phyloP scores from a whole-genome alignment of 2,329 filamentous ascomycete genomes.

The Fusarium subglutinans region DNA sequence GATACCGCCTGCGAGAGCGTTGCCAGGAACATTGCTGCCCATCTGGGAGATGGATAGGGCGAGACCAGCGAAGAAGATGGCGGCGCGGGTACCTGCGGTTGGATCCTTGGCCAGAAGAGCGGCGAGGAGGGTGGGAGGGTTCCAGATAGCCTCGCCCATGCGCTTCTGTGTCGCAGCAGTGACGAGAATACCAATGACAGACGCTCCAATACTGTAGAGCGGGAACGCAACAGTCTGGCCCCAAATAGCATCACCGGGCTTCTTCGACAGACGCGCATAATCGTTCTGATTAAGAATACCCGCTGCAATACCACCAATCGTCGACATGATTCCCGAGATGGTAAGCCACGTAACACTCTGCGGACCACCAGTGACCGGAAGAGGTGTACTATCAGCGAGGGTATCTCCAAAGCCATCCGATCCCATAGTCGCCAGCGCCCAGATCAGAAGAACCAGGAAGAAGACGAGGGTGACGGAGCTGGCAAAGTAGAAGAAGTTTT shows the following conservation, averaged over 20 bases:
- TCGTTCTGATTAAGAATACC: slow-evolving; percentile 53
- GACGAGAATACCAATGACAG: slow-evolving; percentile 53
- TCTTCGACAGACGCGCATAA: slow-evolving; percentile 48
- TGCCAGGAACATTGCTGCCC: slow-evolving; percentile 50
- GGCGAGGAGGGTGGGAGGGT: slow-evolving; percentile 49
- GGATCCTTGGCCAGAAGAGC: slow-evolving; percentile 44
- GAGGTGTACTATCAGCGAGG: slow-evolving; percentile 33
- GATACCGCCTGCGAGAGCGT: slow-evolving; percentile 51
- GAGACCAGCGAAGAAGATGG: slow-evolving; percentile 51
- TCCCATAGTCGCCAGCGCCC: slow-evolving; percentile 56
- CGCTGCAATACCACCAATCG: slow-evolving; percentile 50
- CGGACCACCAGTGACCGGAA: slow-evolving; percentile 43
- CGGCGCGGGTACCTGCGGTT: slow-evolving; percentile 48
- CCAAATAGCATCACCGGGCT: slow-evolving; percentile 46
- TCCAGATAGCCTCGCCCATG: slow-evolving; percentile 52
- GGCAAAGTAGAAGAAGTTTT: slow-evolving; percentile 54
- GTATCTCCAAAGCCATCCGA: slow-evolving; percentile 50
- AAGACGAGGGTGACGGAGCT: slow-evolving; percentile 53
- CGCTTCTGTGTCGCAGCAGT: slow-evolving; percentile 52
- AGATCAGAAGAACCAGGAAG: slow-evolving; percentile 54
- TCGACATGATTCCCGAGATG: slow-evolving; percentile 50
- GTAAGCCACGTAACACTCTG: slow-evolving; percentile 49
- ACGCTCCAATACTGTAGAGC: slow-evolving; percentile 48
- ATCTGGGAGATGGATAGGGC: slow-evolving; percentile 50
- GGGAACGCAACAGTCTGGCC: slow-evolving; percentile 50